These are phyloP conservation scores for Naganishia vishniacii DNA, from an alignment of 768 basidiomycete genomes.

Conservation along the genomic window DNA sequence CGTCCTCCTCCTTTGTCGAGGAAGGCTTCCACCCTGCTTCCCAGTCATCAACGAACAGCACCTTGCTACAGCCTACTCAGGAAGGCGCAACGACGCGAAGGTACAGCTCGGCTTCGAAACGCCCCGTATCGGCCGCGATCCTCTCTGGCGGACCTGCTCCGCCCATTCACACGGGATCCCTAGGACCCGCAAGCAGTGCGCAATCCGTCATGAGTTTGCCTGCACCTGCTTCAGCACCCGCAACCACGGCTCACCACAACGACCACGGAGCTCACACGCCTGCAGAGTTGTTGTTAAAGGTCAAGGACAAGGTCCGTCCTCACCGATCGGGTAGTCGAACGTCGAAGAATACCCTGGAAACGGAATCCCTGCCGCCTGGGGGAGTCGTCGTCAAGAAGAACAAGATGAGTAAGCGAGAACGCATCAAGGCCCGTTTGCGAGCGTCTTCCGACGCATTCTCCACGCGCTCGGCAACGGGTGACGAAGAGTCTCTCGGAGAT, in stretches of 20 bases:
- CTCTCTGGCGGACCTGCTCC: not conserved
- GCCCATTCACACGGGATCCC: not conserved
- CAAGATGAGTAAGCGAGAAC: constrained; percentile 19
- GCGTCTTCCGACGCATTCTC: constrained; percentile 18
- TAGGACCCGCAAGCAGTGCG: not conserved
- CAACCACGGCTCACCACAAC: not conserved
- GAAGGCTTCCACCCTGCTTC: not conserved
- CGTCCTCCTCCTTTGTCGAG: not conserved
- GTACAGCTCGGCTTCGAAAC: constrained; percentile 12
- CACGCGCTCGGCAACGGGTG: not conserved
- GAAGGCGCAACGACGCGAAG: not conserved
- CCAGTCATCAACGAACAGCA: not conserved
- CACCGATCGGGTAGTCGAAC: constrained; percentile 11
- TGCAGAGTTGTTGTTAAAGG: constrained; percentile 29
- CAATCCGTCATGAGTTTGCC: constrained; percentile 19
- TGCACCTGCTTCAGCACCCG: not conserved
- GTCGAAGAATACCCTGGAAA: not conserved
- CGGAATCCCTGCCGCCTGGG: not conserved
- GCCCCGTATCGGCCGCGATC: not conserved
- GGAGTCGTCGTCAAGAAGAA: not conserved
- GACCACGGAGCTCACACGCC: constrained; percentile 22
- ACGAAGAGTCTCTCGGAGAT: not conserved
- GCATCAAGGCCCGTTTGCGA: constrained; percentile 22
- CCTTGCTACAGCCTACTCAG: not conserved
- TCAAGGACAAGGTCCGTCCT: constrained; percentile 19